Evolutionary conservation across 2,329 filamentous ascomycete genomes (phyloP).

Genomic region (Sporothrix pseudoabietina): DNA sequence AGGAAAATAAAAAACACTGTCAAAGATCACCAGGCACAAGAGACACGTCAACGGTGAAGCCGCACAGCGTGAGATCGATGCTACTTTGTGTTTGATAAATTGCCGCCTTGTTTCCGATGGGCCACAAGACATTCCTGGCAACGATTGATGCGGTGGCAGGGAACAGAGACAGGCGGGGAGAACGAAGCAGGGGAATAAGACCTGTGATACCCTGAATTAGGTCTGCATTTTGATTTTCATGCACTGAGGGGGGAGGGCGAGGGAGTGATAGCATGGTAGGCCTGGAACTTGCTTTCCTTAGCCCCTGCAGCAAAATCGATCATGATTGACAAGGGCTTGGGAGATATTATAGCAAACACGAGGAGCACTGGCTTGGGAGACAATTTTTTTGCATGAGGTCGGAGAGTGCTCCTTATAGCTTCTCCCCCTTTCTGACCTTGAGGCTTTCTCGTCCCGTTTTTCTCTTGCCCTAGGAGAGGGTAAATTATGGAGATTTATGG

Average conservation of each 20-base stretch:
- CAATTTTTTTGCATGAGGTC: neutral
- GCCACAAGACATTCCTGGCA: too few relatives aligned
- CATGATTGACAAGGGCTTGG: neutral
- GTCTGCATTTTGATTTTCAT: neutral
- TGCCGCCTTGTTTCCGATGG: neutral
- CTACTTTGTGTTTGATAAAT: neutral
- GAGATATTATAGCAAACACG: neutral
- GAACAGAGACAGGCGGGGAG: neutral
- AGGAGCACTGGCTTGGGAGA: neutral
- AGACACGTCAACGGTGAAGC: constrained; percentile 12
- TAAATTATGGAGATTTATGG: neutral
- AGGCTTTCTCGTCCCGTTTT: neutral
- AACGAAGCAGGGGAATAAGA: neutral
- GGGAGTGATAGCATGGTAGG: neutral
- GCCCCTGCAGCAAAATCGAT: neutral
- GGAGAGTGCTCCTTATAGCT: neutral
- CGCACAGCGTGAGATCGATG: neutral
- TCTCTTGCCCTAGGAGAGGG: neutral
- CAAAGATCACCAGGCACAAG: neutral
- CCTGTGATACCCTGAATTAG: neutral
- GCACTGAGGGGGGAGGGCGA: neutral
- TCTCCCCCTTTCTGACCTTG: neutral
- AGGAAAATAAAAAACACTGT: neutral
- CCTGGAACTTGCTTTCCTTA: neutral
- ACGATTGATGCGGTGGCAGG: neutral